Conservation (phyloP, 1,284 basidiomycete species). For the Leccinum solheimii region DNA sequence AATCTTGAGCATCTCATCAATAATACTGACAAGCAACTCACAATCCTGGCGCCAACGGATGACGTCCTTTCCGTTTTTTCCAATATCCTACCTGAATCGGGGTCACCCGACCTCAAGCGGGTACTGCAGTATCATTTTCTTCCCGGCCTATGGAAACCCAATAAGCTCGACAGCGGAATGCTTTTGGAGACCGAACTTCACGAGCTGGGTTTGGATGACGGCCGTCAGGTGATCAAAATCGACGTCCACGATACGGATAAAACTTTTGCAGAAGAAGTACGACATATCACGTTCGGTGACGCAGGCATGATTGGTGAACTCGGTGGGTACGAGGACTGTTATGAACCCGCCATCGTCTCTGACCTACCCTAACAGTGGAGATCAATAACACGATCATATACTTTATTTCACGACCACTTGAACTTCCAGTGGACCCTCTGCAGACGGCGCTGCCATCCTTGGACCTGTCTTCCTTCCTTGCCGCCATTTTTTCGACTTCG, state of each 20-base stretch:
- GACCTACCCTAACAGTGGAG: constrained; percentile 49
- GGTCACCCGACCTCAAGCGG: constrained; percentile 65
- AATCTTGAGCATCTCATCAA: constrained; percentile 80
- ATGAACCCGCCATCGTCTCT: constrained; percentile 5
- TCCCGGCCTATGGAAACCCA: constrained; percentile 69
- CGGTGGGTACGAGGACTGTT: constrained; percentile 47
- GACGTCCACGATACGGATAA: constrained; percentile 57
- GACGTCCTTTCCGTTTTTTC: constrained; percentile 72
- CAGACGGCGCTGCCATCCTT: constrained; percentile 82
- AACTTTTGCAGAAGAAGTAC: constrained; percentile 43
- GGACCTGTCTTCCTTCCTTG: constrained; percentile 87
- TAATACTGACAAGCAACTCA: constrained; percentile 67
- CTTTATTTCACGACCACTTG: constrained; percentile 81
- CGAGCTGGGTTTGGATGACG: constrained; percentile 65
- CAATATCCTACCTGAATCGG: constrained; percentile 59
- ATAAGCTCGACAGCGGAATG: constrained; percentile 72
- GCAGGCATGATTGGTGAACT: constrained; percentile 78
- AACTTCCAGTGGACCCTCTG: constrained; percentile 80
- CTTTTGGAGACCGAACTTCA: constrained; percentile 78
- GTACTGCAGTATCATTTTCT: constrained; percentile 86
- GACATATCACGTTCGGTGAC: constrained; percentile 80
- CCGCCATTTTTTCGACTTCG: constrained; percentile 82
- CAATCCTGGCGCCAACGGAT: constrained; percentile 88
- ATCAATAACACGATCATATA: constrained; percentile 85
- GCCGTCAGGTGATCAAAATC: constrained; percentile 73